A percentile compares a stretch with the other conserved stretches of the same genome.
phyloP scores from a whole-genome alignment of 2,329 filamentous ascomycete species.

The Metarhizium album region DNA sequence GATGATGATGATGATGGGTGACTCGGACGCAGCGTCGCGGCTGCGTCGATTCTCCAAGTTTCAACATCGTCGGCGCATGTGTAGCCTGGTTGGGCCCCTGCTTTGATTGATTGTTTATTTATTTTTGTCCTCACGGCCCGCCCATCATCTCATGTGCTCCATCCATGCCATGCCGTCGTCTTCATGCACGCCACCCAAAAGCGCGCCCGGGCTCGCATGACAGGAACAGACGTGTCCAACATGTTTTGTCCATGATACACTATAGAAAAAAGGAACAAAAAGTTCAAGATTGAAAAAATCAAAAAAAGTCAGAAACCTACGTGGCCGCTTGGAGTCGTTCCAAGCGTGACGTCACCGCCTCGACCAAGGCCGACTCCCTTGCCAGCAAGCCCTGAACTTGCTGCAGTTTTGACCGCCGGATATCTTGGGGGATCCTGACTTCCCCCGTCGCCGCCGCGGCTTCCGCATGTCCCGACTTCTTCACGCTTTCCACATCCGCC shows the following conservation, averaged over 20 bases:
- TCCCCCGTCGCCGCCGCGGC: constrained; percentile 25
- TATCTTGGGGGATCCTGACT: constrained; percentile 45
- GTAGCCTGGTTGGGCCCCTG: no score
- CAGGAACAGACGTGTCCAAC: background rate
- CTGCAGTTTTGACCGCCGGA: constrained; percentile 51
- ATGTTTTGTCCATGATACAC: background rate
- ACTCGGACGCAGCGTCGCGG: no score
- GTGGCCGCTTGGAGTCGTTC: constrained; percentile 39
- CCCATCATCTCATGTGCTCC: no score
- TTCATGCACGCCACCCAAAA: background rate
- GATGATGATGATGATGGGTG: no score
- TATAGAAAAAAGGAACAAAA: background rate
- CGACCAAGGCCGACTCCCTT: constrained; percentile 56
- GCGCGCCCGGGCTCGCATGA: background rate
- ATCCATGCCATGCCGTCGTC: background rate
- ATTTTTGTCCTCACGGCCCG: no score
- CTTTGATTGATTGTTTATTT: no score
- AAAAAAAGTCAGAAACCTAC: constrained; percentile 12
- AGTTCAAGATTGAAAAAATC: no score
- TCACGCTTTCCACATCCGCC: constrained; percentile 37
- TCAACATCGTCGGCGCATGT: no score
- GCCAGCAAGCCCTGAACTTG: constrained; percentile 55
- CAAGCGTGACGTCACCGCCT: constrained; percentile 52
- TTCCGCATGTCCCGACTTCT: constrained; percentile 19
- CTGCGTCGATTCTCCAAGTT: no score